A percentile compares a stretch with the other conserved stretches of the same genome.
These are phyloP conservation scores for Coemansia sp. DNA, from an alignment of 192 early-diverging fungal species.

Conservation along the genomic window DNA sequence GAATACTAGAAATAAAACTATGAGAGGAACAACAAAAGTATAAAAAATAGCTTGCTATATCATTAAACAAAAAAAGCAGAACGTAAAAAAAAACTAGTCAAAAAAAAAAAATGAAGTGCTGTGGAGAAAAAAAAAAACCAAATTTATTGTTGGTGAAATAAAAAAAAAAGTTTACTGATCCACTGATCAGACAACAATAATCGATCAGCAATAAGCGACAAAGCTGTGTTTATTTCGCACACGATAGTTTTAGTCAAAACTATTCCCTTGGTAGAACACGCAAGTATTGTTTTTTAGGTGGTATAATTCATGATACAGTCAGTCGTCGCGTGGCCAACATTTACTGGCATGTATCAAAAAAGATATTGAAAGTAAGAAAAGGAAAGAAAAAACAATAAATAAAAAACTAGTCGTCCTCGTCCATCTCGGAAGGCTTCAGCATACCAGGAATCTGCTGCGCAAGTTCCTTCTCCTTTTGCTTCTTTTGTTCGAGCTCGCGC, in stretches of 20 bases:
- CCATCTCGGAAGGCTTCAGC: constrained; percentile 89
- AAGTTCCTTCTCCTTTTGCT: constrained; percentile 77
- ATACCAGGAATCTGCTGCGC: constrained; percentile 91
- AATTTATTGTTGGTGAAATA: neutral
- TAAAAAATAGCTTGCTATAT: too few relatives aligned
- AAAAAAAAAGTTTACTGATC: constrained; percentile 7
- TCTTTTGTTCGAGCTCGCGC: constrained; percentile 72
- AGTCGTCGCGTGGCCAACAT: too few relatives aligned
- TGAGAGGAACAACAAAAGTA: too few relatives aligned
- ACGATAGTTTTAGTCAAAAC: too few relatives aligned
- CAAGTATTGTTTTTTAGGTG: too few relatives aligned
- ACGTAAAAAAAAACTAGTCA: constrained; percentile 11
- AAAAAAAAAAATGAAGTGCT: neutral
- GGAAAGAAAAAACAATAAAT: neutral
- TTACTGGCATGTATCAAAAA: too few relatives aligned
- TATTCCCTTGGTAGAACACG: too few relatives aligned
- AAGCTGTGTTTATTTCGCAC: too few relatives aligned
- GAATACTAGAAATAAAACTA: too few relatives aligned
- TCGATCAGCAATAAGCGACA: too few relatives aligned
- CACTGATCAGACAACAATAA: neutral
- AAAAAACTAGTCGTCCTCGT: constrained; percentile 42
- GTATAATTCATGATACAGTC: too few relatives aligned
- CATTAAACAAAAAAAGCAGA: too few relatives aligned
- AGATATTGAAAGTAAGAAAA: neutral
- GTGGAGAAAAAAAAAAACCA: constrained; percentile 3